Base-by-base conservation (phyloP, 495 filamentous ascomycete species). In the Poronia punctata region DNA sequence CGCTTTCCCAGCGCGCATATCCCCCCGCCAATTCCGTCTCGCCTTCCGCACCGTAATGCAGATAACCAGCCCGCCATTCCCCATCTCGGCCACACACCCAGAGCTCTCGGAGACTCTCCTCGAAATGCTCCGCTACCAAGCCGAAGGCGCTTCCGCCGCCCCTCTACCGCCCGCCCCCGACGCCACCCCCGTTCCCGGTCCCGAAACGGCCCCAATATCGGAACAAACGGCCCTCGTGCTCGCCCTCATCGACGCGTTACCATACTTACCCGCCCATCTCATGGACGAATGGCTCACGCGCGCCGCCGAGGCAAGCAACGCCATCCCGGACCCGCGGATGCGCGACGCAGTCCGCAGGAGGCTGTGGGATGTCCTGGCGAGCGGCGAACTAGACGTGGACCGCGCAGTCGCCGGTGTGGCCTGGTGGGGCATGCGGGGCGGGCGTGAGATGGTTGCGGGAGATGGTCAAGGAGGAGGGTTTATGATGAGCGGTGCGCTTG, bases 381-480 rank as follows among this genome's bases (percentile, higher is more conserved):
- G 73, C 45, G 88, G 90, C 6, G 89, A 96, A 64, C 90, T 96
- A 82, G 89, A 96, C 65, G 78, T 94, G 33, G 85, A 94, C 51
- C 70, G 87, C 18, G 80, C 85, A 7, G 79, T 83, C 34, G 68
- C 85, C 31, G 90, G 81, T 42, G 82, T 93, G 19, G 76, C 78
- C 9, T 98, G 92, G 92, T 98, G 92, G 92, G 66, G 67, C 6
- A 68, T 60, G 4, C 53, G 56, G 29, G 68, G 68, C 0, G 68
- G 68, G 2, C 45, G 61, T 21, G 56, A 67, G 41, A 56, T 62
- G 22, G 57, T 71, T 4, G 40, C 12, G 6, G 37, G 28, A 10
- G 12, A 30, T 10, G 12, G 19, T 10, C 39, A 19, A 7, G 39
- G 15, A 3, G 58, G 46, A 10, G 40, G 40, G 37, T 54, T 49